Evolutionary conservation across 75 land plant species (phyloP), one percentile per base, ranked within the genome.

Genomic region (Adiantum capillusveneris): DNA sequence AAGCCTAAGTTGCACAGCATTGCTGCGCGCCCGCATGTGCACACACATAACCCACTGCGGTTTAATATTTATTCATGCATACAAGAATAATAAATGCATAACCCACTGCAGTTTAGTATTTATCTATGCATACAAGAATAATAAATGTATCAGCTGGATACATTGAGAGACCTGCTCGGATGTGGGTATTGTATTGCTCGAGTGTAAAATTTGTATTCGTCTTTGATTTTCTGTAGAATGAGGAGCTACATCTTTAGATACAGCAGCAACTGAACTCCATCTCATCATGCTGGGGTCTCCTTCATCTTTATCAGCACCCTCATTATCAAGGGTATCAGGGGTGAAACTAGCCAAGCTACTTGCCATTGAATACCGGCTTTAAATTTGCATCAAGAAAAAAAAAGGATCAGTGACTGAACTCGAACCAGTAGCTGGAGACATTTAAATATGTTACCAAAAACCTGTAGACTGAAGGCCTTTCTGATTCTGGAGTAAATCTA

Each of bases 271-370:
- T 44, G 31, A 22, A 17, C 31, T 29, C 18, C 65, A 17, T 44
- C 29, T 20, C 19, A 28, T 14, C n/a, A 11, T 29, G 11, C 29
- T 48, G 2, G 21, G 28, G 18, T 53, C 55, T 14, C 2, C 67
- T 24, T 31, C 37, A 0, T 67, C 76, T 12, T 25, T 26, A 12
- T 64, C 71, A 34, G 53, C 22, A 29, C 53, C 75, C 25, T 68
- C 67, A 21, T 31, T 29, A 0, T 73, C 76, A 11, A 73, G 31
- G 26, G 65, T 59, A 30, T 73, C 76, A 27, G 76, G 71, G 3
- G 76, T 73, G 11, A 73, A 31, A 31, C 57, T 61, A 20, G 71
- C 71, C 24, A 68, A 36, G 17, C 64, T 73, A 64, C 76, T 73
- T 17, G 67, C 69, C 28, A 73, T 68, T 19, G 76, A 73, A 57